Base-by-base conservation (phyloP, 148 eudicot species). In the Chenopodium formosanum region DNA sequence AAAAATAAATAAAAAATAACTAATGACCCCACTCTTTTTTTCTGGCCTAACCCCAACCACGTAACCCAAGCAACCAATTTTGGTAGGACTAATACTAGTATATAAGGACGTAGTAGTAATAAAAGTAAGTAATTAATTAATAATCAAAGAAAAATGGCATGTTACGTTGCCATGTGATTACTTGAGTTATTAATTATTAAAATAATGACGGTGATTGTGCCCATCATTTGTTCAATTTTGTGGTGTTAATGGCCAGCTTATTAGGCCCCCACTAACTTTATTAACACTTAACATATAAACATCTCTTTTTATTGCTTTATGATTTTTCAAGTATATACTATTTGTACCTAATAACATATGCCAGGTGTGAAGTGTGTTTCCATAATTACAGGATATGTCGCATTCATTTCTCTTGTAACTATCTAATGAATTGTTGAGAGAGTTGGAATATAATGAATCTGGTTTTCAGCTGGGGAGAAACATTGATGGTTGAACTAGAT, bases 151-250 rank as follows among this genome's bases (percentile, higher is more conserved):
- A 16, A 74, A 50, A 13, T 16, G 23, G 63, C 16, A 52, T 32
- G 34, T 53, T 72, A 58, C 52, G 52, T 53, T 62, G 46, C 52
- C 62, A 50, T 64, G 31, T 48, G 52, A 46, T 73, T 27, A 12
- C 73, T 73, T 83, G 67, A 56, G 68, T 40, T 19, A 48, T 27
- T 50, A 65, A 56, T 66, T n/a, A 73, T 62, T 12, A 27, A 9
- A 52, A 73, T 66, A 67, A 83, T 83, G 85, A 79, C 70, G 62
- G 74, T 52, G 82, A 83, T 67, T 52, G 82, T 73, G 69, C 67
- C 31, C 52, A 72, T 73, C 78, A 83, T 79, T 69, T 32, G 72
- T 17, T 17, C 81, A 53, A 10, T 77, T 67, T 64, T 73, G 50
- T 72, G 63, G 74, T 48, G 47, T 64, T 62, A 53, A 56, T 17